These are phyloP conservation scores for Coemansia sp. DNA, from an alignment of 192 early-diverging fungal genomes.

Conservation along the genomic window DNA sequence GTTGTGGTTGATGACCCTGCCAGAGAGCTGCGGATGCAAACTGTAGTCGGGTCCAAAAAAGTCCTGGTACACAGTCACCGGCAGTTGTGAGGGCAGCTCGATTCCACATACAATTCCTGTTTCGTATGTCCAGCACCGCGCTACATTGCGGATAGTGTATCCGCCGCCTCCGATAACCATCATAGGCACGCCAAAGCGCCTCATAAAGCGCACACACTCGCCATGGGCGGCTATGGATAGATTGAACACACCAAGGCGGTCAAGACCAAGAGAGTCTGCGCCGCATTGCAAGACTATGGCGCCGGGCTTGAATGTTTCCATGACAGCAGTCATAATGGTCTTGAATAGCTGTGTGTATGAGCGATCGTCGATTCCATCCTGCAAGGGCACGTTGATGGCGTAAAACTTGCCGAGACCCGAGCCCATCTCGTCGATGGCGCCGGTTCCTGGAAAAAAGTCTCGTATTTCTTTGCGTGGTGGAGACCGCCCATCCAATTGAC, in stretches of 20 bases:
- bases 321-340: conserved; percentile 88
- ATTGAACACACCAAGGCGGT: conserved; percentile 94
- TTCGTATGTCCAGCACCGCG: conserved; percentile 93
- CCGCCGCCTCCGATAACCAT: conserved; percentile 95
- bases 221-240: conserved; percentile 89
- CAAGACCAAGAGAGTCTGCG: conserved; percentile 92
- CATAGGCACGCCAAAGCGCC: conserved; percentile 86
- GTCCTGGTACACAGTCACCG: conserved; percentile 71
- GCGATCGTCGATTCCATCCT: conserved; percentile 94
- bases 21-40: conserved; percentile 82
- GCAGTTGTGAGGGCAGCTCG: conserved; percentile 71
- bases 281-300: conserved; percentile 96
- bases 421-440: conserved; percentile 85
- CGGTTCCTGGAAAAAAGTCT: conserved; percentile 95
- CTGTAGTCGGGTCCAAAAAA: conserved; percentile 89
- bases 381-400: conserved; percentile 90
- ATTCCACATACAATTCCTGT: conserved; percentile 81
- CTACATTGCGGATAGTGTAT: conserved; percentile 97
- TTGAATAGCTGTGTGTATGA: conserved; percentile 61
- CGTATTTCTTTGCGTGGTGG: conserved; percentile 77
- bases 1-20: conserved; percentile 86
- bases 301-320: conserved; percentile 88
- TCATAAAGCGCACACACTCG: conserved; percentile 87
- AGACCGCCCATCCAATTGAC: conserved; percentile 92
- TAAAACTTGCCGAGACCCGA: conserved; percentile 85